A percentile compares a stretch with the other conserved stretches of the same genome.
Evolutionary conservation across 1,284 basidiomycete species (phyloP).

Genomic region (Volvariella surrecta): DNA sequence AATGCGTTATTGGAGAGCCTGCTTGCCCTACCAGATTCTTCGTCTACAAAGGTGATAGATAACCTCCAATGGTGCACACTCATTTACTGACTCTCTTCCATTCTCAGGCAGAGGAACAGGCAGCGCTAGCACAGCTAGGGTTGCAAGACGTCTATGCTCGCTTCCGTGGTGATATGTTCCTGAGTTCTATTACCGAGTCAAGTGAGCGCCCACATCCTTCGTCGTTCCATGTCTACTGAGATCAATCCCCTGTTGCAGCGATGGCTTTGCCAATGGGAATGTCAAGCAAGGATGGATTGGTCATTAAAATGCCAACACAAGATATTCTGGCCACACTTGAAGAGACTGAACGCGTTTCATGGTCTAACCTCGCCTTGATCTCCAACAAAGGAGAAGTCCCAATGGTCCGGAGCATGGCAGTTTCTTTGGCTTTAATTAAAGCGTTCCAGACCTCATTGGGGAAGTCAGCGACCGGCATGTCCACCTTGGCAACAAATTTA

Average conservation of each 20-base stretch:
- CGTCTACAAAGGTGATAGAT: conserved; percentile 58
- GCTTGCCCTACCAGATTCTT: conserved; percentile 46
- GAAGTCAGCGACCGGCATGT: conserved; percentile 36
- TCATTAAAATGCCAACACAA: conserved; percentile 37
- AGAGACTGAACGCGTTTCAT: conserved; percentile 64
- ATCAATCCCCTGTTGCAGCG: conserved; percentile 33
- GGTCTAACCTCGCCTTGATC: conserved; percentile 53
- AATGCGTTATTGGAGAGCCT: conserved; percentile 51
- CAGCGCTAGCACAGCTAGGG: conserved; percentile 65
- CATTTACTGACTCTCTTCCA: neutral
- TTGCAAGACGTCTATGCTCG: conserved; percentile 69
- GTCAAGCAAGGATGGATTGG: conserved; percentile 34
- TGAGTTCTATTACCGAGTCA: conserved; percentile 82
- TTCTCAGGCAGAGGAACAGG: conserved; percentile 59
- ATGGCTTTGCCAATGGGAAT: conserved; percentile 81
- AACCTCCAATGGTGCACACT: neutral
- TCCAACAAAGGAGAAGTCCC: conserved; percentile 53
- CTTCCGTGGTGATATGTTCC: conserved; percentile 78
- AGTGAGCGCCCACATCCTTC: conserved; percentile 37
- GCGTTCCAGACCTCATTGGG: conserved; percentile 78
- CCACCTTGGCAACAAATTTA: conserved; percentile 50
- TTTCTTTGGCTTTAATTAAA: conserved; percentile 63
- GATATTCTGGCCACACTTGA: conserved; percentile 57
- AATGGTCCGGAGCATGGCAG: conserved; percentile 64
- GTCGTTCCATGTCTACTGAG: neutral